Evolutionary conservation across 768 basidiomycete genomes (phyloP), one percentile per base, ranked within the genome.

Genomic region (Russula ochroleuca): DNA sequence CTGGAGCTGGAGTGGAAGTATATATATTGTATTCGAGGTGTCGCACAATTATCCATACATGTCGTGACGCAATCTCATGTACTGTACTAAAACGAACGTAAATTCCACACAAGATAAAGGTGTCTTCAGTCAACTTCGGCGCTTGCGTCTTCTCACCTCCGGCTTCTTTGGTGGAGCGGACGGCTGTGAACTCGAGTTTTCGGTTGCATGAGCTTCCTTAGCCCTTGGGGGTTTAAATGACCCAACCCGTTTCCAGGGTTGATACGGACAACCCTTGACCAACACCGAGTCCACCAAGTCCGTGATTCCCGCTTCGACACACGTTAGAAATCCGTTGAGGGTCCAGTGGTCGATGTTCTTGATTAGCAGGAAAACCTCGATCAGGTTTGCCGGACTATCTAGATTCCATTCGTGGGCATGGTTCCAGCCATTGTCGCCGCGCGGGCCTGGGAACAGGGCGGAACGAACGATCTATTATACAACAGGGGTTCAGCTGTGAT

Each of bases 301-400:
- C 4, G 75, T 62, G 55, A 82, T 70, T 11, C 82, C 83, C 5
- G 68, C 57, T 11, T 74, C 69, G 43, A 82, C 73, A 45, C 75
- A 75, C 13, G 76, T 67, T 19, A 74, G 70, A 68, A 85, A 85
- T 15, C 72, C 71, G 38, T 72, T 70, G 25, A 74, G 73, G 1
- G 83, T 84, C 82, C 81, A 85, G 10, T 55, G 61, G 61, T 85
- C 83, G 54, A 84, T 78, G 61, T 84, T 82, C 56, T 77, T 76
- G 54, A 83, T 74, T 17, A 84, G 71, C 59, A 83, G 76, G 72
- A 79, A 82, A 11, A 84, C 76, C 64, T 79, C 67, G 1, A 81
- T 71, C 51, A 83, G 83, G 61, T 82, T 78, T 38, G 71, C 70
- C 0, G 81, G 78, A 8, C 69, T 68, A 31, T 78, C 75, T 49